phyloP scores from a whole-genome alignment of 257 asterid genomes.

The Przewalskia tangutica region DNA sequence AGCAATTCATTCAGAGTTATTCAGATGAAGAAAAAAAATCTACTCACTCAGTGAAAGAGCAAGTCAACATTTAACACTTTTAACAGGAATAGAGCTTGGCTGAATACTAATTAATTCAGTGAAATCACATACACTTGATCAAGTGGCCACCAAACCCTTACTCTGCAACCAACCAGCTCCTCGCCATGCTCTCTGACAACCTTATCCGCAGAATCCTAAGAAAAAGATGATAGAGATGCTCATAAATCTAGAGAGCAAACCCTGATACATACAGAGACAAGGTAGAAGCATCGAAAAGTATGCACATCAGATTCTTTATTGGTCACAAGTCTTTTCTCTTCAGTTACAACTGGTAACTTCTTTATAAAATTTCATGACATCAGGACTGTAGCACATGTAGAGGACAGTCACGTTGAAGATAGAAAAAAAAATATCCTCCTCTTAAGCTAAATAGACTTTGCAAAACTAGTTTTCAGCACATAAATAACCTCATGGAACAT shows the following conservation, averaged over 20 bases:
- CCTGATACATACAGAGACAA: not conserved
- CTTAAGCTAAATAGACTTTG: not conserved
- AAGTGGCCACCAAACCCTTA: constrained; percentile 35
- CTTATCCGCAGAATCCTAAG: constrained; percentile 12
- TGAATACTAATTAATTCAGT: not conserved
- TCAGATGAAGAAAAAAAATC: not conserved
- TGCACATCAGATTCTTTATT: not conserved
- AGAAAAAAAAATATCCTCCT: not conserved
- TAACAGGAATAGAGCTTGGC: not conserved
- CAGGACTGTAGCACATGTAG: not conserved
- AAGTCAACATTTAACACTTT: not conserved
- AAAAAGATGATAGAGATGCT: not conserved
- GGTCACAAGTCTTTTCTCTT: not conserved
- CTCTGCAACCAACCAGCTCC: constrained; percentile 20
- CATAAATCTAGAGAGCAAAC: not conserved
- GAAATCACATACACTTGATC: constrained; percentile 23
- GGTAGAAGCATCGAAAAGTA: not conserved
- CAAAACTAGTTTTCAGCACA: not conserved
- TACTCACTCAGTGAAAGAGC: not conserved
- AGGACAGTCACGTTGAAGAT: not conserved
- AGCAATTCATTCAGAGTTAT: not conserved
- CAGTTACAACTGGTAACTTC: not conserved
- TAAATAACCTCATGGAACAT: not conserved
- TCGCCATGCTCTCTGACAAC: constrained; percentile 5
- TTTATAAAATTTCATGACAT: not conserved